Base-by-base conservation (phyloP, 1,284 basidiomycete species). In the Ganoderma lucidum region DNA sequence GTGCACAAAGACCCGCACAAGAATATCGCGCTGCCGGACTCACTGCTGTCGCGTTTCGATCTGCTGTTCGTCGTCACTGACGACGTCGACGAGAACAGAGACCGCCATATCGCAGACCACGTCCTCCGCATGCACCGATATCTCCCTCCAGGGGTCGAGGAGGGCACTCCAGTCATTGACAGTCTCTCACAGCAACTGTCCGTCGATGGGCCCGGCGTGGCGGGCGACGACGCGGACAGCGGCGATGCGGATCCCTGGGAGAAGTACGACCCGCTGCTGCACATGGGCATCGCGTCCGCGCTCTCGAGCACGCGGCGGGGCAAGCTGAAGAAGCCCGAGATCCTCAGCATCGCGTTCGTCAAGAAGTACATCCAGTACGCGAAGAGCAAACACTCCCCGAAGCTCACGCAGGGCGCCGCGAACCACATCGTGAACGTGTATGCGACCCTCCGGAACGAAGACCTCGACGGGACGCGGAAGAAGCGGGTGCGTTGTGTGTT, bases 341-440 rank as follows among this genome's bases (percentile, higher is more conserved):
- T 99, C 45, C 86, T 99, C 59, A 96, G 92, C 73, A 96, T 98
- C 71, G 84, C 92, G 5, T 99, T 99, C 79, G 91, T 99, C 79
- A 99, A 99, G 82, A 99, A 99, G 83, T 99, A 98, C 80, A 94
- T 99, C 66, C 97, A 99, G 82, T 99, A 99, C 79, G 94, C 98
- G 64, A 99, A 99, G 83, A 93, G 88, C 81, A 91, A 93, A 75
- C 87, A 91, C 62, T 87, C 94, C 75, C 98, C 98, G 1, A 90
- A 88, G 37, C 84, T 99, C 69, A 97, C 96, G 3, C 93, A 96
- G 80, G 96, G 94, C 28, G 98, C 98, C 1, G 95, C 97, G 66
- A 96, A 99, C 79, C 91, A 93, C 82, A 99, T 99, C 74, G 94
- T 97, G 61, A 90, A 94, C 63, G 95, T 97, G 42, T 99, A 99